Evolutionary conservation across 2,329 filamentous ascomycete species (phyloP), one percentile per base, ranked within the genome.

Genomic region (Colletotrichum brevisporum): DNA sequence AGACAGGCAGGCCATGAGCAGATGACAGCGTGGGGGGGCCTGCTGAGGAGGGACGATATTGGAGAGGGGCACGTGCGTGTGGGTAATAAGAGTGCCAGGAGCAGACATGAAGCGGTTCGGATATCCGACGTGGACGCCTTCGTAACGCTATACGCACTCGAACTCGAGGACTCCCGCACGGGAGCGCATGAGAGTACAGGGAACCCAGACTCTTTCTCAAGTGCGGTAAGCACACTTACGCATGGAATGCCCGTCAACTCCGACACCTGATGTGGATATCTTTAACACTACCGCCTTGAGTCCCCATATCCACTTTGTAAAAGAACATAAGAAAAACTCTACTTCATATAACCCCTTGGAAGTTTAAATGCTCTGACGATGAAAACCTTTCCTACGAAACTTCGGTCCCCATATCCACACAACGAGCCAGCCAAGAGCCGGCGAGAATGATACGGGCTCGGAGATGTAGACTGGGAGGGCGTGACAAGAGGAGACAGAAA

Each of bases 171-270:
- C 31, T 9, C n/a, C 24, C 45, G 27, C 43, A 52, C 27, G 43
- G 12, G 5, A 59, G n/a, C 5, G 15, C 41, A 45, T 26, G 31
- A 27, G 8, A 36, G 45, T 15, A 43, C 16, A 51, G 62, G 62
- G 31, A 60, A 31, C 9, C 26, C n/a, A 18, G 45, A 31, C 50
- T 60, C 31, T 69, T 16, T 2, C n/a, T 27, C 5, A 16, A n/a
- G 27, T 66, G 62, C 56, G 51, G 55, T 66, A 50, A 66, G 36
- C 15, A 6, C 15, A 2, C 8, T 9, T 2, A 60, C 8, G 13
- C 66, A 60, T 27, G 48, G 66, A 36, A 65, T 65, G 54, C 66
- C 16, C 21, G 61, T 45, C 53, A 26, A 65, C 16, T 8, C 5
- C 10, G 36, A 41, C 24, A 55, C 15, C 13, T 15, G 6, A 41